Conservation (phyloP, 495 filamentous ascomycete genomes). For the Xylaria cubensis region DNA sequence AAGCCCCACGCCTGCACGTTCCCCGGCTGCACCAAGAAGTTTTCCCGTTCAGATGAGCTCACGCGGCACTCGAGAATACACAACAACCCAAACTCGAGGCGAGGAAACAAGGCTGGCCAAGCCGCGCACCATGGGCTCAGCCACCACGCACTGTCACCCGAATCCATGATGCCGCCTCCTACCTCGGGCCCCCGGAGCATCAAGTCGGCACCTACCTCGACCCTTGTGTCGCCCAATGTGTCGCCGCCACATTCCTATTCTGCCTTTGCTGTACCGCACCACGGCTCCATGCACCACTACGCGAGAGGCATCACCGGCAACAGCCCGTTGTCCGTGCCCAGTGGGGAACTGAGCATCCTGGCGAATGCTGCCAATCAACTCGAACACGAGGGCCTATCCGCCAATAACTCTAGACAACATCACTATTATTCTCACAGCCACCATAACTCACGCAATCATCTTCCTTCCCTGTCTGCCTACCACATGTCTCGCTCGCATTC, state of each 20-base stretch:
- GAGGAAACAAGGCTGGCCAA: conserved; percentile 84
- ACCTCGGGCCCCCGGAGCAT: conserved; percentile 68
- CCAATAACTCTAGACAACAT: conserved; percentile 49
- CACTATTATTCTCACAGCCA: conserved; percentile 65
- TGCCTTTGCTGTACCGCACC: conserved; percentile 71
- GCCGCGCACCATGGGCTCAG: conserved; percentile 38
- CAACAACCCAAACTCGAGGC: conserved; percentile 95
- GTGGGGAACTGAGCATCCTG: conserved; percentile 85
- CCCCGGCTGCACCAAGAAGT: conserved; percentile 95
- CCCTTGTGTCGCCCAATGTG: conserved; percentile 90
- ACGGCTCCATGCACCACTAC: conserved; percentile 67
- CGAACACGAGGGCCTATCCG: conserved; percentile 73
- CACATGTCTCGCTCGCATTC: conserved; percentile 94
- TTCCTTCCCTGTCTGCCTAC: conserved; percentile 83
- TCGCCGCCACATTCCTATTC: conserved; percentile 92
- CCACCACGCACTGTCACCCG: conserved; percentile 53
- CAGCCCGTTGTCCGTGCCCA: conserved; percentile 31
- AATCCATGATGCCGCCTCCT: conserved; percentile 76
- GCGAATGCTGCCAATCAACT: conserved; percentile 87
- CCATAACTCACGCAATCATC: conserved; percentile 61
- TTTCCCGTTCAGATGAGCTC: conserved; percentile 95
- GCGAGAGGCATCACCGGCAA: conserved; percentile 58
- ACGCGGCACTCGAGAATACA: conserved; percentile 98
- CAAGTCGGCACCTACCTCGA: conserved; percentile 88
- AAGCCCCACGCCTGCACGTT: conserved; percentile 97